Evolutionary conservation across 1,284 basidiomycete species (phyloP), one percentile per base, ranked within the genome.

Genomic region (Cutaneotrichosporon sp.): DNA sequence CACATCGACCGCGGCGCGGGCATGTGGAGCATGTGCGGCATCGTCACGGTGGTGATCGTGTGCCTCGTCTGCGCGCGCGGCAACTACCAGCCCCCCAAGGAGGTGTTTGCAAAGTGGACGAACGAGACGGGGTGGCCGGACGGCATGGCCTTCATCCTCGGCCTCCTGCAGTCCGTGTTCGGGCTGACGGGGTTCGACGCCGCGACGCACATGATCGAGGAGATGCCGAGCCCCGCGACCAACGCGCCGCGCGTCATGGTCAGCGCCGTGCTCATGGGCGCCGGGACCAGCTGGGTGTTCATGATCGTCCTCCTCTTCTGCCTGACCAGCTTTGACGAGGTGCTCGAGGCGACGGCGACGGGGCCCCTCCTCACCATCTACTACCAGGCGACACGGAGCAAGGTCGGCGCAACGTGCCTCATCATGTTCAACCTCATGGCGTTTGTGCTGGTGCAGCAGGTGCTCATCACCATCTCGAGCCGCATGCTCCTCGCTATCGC

Each of bases 161-260:
- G 79, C 20, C 64, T 79, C 10, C 67, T 81, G 0, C 79, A 81
- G 57, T 56, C 56, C 45, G 59, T 56, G 10, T 50, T 66, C 20
- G 59, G 62, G 10, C 56, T 64, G 18, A 60, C 62, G 1, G 60
- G 50, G 59, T 58, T 60, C 33, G 75, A 77, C 43, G 67, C 66
- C 0, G 71, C 72, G 22, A 60, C 69, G 5, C 80, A 81, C 65
- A 67, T 81, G 58, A 67, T 76, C 3, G 75, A 77, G 58, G 77
- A 79, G 64, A 73, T 79, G 60, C 73, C 74, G 14, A 42, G 55
- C 9, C 73, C 77, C 0, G 45, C 61, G 8, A 67, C 67, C 42
- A 69, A 75, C 47, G 75, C 73, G 6, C 77, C 77, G 0, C 58
- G 65, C 1, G 73, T 73, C 38, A 79, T 79, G 1, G 54, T 77